Evolutionary conservation across 192 early-diverging fungal genomes (phyloP).

Genomic region (Kickxella alabastrina): DNA sequence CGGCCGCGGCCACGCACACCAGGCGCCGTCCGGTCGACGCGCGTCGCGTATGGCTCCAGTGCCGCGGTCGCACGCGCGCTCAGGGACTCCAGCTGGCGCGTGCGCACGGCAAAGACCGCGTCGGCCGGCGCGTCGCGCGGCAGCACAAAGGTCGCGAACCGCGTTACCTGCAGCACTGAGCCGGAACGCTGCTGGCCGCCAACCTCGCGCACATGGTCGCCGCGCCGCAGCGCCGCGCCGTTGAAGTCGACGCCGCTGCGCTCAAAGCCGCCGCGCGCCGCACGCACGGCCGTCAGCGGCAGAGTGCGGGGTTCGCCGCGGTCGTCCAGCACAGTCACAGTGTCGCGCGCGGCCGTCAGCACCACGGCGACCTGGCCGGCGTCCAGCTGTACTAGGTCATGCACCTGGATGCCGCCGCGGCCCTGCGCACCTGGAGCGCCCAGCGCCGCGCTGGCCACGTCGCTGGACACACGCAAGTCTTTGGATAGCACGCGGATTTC

Average conservation of each 20-base stretch:
- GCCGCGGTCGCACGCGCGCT: constrained; percentile 18
- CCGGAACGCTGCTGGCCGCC: constrained; percentile 63
- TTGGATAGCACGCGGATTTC: constrained; percentile 88
- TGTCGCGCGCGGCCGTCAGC: constrained; percentile 71
- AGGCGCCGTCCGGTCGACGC: constrained; percentile 17
- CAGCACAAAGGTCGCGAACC: constrained; percentile 76
- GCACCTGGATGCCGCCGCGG: constrained; percentile 74
- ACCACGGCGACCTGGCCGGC: constrained; percentile 75
- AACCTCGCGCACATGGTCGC: constrained; percentile 72
- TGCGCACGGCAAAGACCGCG: constrained; percentile 72
- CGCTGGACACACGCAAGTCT: constrained; percentile 76
- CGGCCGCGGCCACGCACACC: constrained; percentile 13
- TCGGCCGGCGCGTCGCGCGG: constrained; percentile 67
- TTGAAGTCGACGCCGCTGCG: constrained; percentile 60
- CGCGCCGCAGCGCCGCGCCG: constrained; percentile 52
- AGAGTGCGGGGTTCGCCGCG: constrained; percentile 61
- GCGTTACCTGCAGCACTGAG: constrained; percentile 78
- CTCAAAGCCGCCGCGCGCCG: constrained; percentile 53
- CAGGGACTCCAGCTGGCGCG: constrained; percentile 58
- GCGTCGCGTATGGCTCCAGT: constrained; percentile 42
- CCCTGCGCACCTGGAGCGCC: constrained; percentile 12
- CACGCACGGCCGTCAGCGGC: constrained; percentile 65
- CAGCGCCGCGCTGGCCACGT: constrained; percentile 57
- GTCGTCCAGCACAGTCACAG: constrained; percentile 76
- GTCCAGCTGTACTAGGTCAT: constrained; percentile 84